phyloP scores from a whole-genome alignment of 2,329 filamentous ascomycete species.

The Phialocephala sp. region DNA sequence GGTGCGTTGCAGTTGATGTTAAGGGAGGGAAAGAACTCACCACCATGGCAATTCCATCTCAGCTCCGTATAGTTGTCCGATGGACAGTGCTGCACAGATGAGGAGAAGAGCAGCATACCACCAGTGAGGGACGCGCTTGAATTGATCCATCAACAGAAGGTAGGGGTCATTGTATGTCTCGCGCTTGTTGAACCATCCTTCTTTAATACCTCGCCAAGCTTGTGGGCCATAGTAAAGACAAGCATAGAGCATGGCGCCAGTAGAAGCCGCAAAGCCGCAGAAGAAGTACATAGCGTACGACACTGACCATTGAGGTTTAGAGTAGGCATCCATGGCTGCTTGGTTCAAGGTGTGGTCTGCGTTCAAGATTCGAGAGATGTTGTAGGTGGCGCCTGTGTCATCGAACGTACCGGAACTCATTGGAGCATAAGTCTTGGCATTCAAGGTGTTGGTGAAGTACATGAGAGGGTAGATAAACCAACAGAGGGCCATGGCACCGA shows the following conservation, averaged over 20 bases:
- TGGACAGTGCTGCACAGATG: constrained; percentile 38
- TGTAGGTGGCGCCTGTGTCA: constrained; percentile 37
- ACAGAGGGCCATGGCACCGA: constrained; percentile 46
- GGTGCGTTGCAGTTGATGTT: neutral
- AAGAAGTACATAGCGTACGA: constrained; percentile 45
- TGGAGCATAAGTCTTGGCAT: constrained; percentile 57
- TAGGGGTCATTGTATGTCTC: constrained; percentile 42
- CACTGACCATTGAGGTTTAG: constrained; percentile 34
- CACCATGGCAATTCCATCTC: constrained; percentile 42
- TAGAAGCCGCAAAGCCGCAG: constrained; percentile 44
- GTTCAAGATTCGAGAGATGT: constrained; percentile 39
- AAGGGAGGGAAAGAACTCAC: neutral
- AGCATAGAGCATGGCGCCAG: constrained; percentile 42
- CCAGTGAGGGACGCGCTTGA: constrained; percentile 41
- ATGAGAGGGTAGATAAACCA: constrained; percentile 23
- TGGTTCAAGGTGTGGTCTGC: constrained; percentile 40
- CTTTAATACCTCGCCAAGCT: constrained; percentile 30
- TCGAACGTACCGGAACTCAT: constrained; percentile 71
- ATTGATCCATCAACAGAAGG: constrained; percentile 41
- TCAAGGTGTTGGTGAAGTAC: constrained; percentile 22
- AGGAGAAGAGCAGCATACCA: constrained; percentile 41
- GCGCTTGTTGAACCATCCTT: constrained; percentile 32
- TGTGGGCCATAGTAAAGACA: constrained; percentile 41
- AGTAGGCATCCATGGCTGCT: constrained; percentile 42
- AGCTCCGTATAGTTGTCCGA: constrained; percentile 40